Base-by-base conservation (phyloP, 345 rosid genomes). In the Syzygium grande region DNA sequence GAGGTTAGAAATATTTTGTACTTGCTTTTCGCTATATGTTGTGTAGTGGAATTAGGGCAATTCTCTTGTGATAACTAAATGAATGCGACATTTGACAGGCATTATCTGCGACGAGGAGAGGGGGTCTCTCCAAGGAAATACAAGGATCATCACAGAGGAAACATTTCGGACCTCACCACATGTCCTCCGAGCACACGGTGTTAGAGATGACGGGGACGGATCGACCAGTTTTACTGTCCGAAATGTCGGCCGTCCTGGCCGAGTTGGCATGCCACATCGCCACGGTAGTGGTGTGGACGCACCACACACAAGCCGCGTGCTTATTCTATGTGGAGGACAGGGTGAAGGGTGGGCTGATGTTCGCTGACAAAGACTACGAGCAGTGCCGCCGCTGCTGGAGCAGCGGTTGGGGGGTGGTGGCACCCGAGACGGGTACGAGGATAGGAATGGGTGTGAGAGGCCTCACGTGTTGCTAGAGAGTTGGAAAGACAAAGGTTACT, bases 161-260 rank as follows among this genome's bases (percentile, higher is more conserved):
- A 77, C 59, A 94, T 23, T 95, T 94, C 43, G 91, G 92, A 87
- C 95, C 96, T 9, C 88, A 91, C 11, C 93, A 94, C 86, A 90
- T 93, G 88, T 93, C 97, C 9, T 90, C 91, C 4, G 96, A 95
- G 23, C 94, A 96, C 87, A 96, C 97, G 2, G 38, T 34, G 38
- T 65, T 96, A 84, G 99, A 97, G 93, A 91, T 95, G 77, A 93
- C 95, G 0, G 97, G 95, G 55, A 91, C 87, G 3, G 94, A 97
- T 90, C 89, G 94, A 14, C 98, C 99, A 1, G 99, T 98, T n/a
- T 85, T 97, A 8, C 84, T 97, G 80, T 96, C 99, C 2, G 98
- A 96, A 89, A 95, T 97, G 85, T 90, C 94, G 2, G 98, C 98
- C 15, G 96, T 91, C 84, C 92, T 97, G 10, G 88, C 89, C 21